phyloP scores from a whole-genome alignment of 2,329 filamentous ascomycete species.

The Cercospora zeina region DNA sequence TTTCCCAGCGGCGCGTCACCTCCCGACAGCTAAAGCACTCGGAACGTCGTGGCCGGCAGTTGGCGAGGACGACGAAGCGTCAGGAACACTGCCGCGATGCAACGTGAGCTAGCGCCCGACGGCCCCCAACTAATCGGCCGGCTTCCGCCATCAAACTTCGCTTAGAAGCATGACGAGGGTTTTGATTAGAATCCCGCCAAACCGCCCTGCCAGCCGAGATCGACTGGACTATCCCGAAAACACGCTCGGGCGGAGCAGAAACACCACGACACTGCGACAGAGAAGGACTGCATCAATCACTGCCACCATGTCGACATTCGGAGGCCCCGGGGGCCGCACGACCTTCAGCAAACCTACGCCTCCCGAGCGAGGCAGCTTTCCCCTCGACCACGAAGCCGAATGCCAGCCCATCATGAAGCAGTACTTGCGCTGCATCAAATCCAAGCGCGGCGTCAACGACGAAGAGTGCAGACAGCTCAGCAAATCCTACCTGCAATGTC shows the following conservation, averaged over 20 bases:
- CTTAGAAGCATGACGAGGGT: background rate
- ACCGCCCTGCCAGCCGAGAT: slow-evolving; percentile 2
- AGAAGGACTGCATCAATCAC: background rate
- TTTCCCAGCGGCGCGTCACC: slow-evolving; percentile 7
- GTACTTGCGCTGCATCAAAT: slow-evolving; percentile 86
- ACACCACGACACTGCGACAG: background rate
- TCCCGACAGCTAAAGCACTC: slow-evolving; percentile 16
- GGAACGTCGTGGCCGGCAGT: slow-evolving; percentile 3
- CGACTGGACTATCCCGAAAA: background rate
- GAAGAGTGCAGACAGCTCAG: slow-evolving; percentile 80
- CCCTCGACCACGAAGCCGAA: slow-evolving; percentile 95
- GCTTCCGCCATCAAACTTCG: slow-evolving; percentile 2
- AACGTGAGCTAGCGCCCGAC: slow-evolving; percentile 8
- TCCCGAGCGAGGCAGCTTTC: slow-evolving; percentile 91
- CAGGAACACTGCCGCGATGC: slow-evolving; percentile 7
- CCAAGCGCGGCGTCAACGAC: slow-evolving; percentile 79
- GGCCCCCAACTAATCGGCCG: slow-evolving; percentile 11
- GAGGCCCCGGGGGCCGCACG: slow-evolving; percentile 62
- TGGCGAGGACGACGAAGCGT: slow-evolving; percentile 10
- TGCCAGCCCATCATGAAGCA: slow-evolving; percentile 85
- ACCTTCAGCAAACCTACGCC: slow-evolving; percentile 68
- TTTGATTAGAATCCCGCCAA: slow-evolving; percentile 4
- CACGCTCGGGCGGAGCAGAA: background rate
- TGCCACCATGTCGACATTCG: slow-evolving; percentile 55
- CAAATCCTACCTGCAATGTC: slow-evolving; percentile 84